phyloP scores from a whole-genome alignment of 371 early-diverging fungal genomes.

The Rhizopus stolonifer region DNA sequence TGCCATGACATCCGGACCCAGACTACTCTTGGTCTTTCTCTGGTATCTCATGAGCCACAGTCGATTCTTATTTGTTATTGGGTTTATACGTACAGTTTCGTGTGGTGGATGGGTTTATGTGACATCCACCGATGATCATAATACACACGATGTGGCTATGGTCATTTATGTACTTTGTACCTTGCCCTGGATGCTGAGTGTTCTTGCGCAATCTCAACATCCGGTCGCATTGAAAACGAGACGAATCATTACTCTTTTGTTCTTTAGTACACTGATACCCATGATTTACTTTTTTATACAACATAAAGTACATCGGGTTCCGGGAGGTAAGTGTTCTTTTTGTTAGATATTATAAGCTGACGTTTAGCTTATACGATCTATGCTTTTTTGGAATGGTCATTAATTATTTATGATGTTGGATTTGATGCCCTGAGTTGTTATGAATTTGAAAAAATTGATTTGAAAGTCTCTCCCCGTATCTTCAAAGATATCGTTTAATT shows the following conservation, averaged over 20 bases:
- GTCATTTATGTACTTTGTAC: slow-evolving; percentile 70
- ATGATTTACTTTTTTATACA: slow-evolving; percentile 75
- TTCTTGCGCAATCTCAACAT: slow-evolving; percentile 37
- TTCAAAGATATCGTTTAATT: slow-evolving; percentile 7
- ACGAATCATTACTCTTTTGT: slow-evolving; percentile 38
- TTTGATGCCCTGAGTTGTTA: slow-evolving; percentile 70
- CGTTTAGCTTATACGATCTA: slow-evolving; percentile 78
- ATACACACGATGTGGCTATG: slow-evolving; percentile 78
- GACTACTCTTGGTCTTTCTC: slow-evolving; percentile 63
- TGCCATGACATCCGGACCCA: slow-evolving; percentile 68
- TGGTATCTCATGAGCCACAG: slow-evolving; percentile 60
- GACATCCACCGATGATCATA: slow-evolving; percentile 78
- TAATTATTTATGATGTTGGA: slow-evolving; percentile 76
- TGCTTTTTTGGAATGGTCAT: slow-evolving; percentile 83
- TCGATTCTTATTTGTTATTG: slow-evolving; percentile 58
- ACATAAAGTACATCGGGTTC: slow-evolving; percentile 72
- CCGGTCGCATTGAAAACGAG: slow-evolving; percentile 31
- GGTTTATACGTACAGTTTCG: slow-evolving; percentile 66
- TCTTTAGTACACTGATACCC: slow-evolving; percentile 69
- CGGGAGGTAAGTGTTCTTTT: slow-evolving; percentile 73
- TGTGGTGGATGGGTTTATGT: slow-evolving; percentile 83
- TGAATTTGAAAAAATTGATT: slow-evolving; percentile 63
- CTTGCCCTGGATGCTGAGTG: slow-evolving; percentile 70
- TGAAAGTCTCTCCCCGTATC: slow-evolving; percentile 4
- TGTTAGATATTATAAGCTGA: no score